Evolutionary conservation across 2,329 filamentous ascomycete genomes (phyloP).

Genomic region (Penicillium janthinellum): DNA sequence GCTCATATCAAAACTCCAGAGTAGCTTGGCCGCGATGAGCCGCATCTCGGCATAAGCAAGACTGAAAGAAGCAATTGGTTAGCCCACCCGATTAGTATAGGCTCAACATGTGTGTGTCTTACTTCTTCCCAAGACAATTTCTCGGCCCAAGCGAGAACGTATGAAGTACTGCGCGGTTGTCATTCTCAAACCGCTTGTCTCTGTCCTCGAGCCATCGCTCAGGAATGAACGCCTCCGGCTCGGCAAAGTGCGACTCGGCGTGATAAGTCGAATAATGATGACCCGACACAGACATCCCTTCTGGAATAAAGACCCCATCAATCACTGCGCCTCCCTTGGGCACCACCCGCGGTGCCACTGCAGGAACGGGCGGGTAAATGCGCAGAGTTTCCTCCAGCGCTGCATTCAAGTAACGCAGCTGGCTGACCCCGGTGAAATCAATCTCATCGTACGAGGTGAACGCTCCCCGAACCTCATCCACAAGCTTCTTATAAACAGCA

Average conservation of each 20-base stretch:
- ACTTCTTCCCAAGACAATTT: slow-evolving; percentile 34
- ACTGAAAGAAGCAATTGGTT: slow-evolving; percentile 11
- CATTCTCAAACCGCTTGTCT: slow-evolving; percentile 21
- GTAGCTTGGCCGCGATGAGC: slow-evolving; percentile 24
- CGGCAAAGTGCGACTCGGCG: slow-evolving; percentile 24
- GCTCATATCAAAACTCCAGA: slow-evolving; percentile 23
- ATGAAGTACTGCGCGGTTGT: slow-evolving; percentile 18
- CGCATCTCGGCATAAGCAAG: slow-evolving; percentile 39
- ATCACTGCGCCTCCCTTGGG: slow-evolving; percentile 41
- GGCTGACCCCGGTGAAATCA: slow-evolving; percentile 30
- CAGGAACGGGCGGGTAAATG: slow-evolving; percentile 46
- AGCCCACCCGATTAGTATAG: neutral
- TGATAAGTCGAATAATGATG: slow-evolving; percentile 19
- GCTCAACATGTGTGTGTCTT: neutral
- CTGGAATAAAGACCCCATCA: slow-evolving; percentile 40
- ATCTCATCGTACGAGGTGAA: slow-evolving; percentile 36
- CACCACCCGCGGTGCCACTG: slow-evolving; percentile 36
- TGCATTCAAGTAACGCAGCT: slow-evolving; percentile 41
- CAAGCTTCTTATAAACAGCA: slow-evolving; percentile 7
- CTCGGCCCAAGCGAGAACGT: slow-evolving; percentile 32
- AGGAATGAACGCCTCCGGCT: slow-evolving; percentile 31
- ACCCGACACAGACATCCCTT: slow-evolving; percentile 20
- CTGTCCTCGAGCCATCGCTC: slow-evolving; percentile 31
- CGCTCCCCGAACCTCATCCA: slow-evolving; percentile 21
- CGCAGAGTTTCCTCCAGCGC: slow-evolving; percentile 47